Evolutionary conservation across 805 yeast species (phyloP).

Genomic region (Teunomyces atbi): DNA sequence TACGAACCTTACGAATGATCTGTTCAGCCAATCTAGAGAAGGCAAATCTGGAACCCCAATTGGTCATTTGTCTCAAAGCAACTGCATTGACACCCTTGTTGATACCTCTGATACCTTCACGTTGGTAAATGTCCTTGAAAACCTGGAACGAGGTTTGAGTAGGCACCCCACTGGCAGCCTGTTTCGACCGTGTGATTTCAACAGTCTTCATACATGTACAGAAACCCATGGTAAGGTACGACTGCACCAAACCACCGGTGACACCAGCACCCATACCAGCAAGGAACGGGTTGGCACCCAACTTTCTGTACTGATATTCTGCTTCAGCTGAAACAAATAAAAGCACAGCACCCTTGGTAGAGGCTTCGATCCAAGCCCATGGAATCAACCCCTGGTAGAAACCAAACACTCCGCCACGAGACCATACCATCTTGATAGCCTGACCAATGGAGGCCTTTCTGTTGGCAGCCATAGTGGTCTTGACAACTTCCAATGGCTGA

Average conservation of each 20-base stretch:
- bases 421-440: slow-evolving; percentile 77
- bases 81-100: slow-evolving; percentile 98
- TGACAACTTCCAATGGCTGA: slow-evolving; percentile 93
- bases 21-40: slow-evolving; percentile 90
- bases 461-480: slow-evolving; percentile 98
- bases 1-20: slow-evolving; percentile 60
- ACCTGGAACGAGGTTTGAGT: slow-evolving; percentile 78
- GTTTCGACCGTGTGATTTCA: slow-evolving; percentile 90
- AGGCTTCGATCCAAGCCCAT: slow-evolving; percentile 99
- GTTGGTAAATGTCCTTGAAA: slow-evolving; percentile 76
- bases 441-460: slow-evolving; percentile 65
- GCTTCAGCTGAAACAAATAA: slow-evolving; percentile 91
- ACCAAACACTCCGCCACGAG: slow-evolving; percentile 89
- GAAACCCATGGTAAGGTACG: slow-evolving; percentile 95
- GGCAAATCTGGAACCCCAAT: slow-evolving; percentile 98
- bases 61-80: slow-evolving; percentile 97
- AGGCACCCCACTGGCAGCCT: slow-evolving; percentile 57
- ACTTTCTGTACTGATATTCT: slow-evolving; percentile 66
- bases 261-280: slow-evolving; percentile 97
- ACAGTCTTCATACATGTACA: slow-evolving; percentile 99
- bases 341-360: slow-evolving; percentile 97
- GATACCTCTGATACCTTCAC: slow-evolving; percentile 91
- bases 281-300: slow-evolving; percentile 66
- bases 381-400: slow-evolving; percentile 98
- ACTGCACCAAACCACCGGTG: slow-evolving; percentile 94